Evolutionary conservation across 192 early-diverging fungal species (phyloP).

Genomic region (Mortierella antarctica): DNA sequence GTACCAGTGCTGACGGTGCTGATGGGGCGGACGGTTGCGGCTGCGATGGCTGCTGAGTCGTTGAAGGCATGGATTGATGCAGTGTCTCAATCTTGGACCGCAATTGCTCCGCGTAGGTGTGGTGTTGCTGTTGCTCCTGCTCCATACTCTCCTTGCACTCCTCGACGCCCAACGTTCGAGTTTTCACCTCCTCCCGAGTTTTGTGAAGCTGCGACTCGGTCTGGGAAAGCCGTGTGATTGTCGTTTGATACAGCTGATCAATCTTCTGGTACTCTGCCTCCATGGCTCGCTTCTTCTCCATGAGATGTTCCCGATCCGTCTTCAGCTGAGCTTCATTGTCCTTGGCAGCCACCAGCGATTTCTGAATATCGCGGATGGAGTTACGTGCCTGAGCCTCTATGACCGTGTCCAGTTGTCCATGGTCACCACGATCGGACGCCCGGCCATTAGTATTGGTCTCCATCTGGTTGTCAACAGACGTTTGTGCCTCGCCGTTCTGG

Average conservation of each 20-base stretch:
- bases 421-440: not conserved
- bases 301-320: slow-evolving; percentile 7
- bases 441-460: not conserved
- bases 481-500: not conserved
- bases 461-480: not conserved
- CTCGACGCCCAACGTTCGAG: slow-evolving; percentile 4
- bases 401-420: slow-evolving; percentile 12
- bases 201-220: slow-evolving; percentile 6
- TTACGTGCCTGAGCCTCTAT: slow-evolving; percentile 32
- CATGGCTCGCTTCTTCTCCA: slow-evolving; percentile 8
- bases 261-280: slow-evolving; percentile 4
- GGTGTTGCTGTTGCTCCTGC: slow-evolving; percentile 17
- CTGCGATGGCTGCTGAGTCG: too few relatives aligned
- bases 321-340: slow-evolving; percentile 12
- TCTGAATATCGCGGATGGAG: slow-evolving; percentile 29
- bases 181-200: slow-evolving; percentile 17
- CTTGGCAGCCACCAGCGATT: slow-evolving; percentile 11
- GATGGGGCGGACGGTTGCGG: too few relatives aligned
- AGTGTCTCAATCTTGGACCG: slow-evolving; percentile 18
- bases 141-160: slow-evolving; percentile 16
- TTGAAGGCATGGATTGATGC: not conserved
- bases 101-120: slow-evolving; percentile 1
- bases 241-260: not conserved
- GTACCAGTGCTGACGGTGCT: too few relatives aligned
- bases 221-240: not conserved